phyloP scores from a whole-genome alignment of 1,284 basidiomycete species.

The Fomitopsis schrenkii region DNA sequence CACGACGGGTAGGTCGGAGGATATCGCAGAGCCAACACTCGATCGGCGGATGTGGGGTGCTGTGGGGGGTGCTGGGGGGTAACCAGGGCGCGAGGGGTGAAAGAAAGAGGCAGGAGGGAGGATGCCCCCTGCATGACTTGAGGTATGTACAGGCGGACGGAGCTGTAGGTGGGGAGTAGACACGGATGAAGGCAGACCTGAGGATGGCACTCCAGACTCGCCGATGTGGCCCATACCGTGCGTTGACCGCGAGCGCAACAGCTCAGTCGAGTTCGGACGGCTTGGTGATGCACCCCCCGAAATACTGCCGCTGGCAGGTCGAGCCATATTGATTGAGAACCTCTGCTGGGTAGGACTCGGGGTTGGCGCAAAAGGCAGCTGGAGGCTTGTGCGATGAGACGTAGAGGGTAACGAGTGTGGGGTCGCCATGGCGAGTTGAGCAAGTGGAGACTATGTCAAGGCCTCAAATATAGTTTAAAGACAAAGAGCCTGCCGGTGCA shows the following conservation, averaged over 20 bases:
- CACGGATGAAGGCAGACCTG: slow-evolving; percentile 17
- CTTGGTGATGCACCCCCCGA: slow-evolving; percentile 15
- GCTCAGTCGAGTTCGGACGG: slow-evolving; percentile 22
- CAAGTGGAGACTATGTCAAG: slow-evolving; percentile 20
- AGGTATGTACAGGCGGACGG: slow-evolving; percentile 14
- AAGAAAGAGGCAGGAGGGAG: slow-evolving; percentile 74
- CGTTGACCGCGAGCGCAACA: slow-evolving; percentile 19
- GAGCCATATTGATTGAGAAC: slow-evolving; percentile 14
- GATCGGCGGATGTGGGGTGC: slow-evolving; percentile 31
- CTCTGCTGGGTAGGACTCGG: slow-evolving; percentile 18
- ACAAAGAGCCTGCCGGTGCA: background rate
- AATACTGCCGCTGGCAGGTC: slow-evolving; percentile 17
- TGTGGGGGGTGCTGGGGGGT: slow-evolving; percentile 27
- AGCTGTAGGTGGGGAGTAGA: slow-evolving; percentile 23
- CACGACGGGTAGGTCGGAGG: slow-evolving; percentile 24
- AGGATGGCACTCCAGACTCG: slow-evolving; percentile 12
- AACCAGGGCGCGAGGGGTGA: slow-evolving; percentile 55
- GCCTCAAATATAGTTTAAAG: background rate
- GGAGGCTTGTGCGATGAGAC: slow-evolving; percentile 24
- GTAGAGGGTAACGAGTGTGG: slow-evolving; percentile 29
- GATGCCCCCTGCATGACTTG: slow-evolving; percentile 67
- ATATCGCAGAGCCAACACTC: slow-evolving; percentile 28
- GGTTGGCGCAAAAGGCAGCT: slow-evolving; percentile 27
- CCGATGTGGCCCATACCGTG: slow-evolving; percentile 11
- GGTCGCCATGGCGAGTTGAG: slow-evolving; percentile 21